Percentiles rank a stretch among this genome's conserved stretches.
Evolutionary conservation across 106 monocot species (phyloP).

Genomic region (Platanthera zijinensis): DNA sequence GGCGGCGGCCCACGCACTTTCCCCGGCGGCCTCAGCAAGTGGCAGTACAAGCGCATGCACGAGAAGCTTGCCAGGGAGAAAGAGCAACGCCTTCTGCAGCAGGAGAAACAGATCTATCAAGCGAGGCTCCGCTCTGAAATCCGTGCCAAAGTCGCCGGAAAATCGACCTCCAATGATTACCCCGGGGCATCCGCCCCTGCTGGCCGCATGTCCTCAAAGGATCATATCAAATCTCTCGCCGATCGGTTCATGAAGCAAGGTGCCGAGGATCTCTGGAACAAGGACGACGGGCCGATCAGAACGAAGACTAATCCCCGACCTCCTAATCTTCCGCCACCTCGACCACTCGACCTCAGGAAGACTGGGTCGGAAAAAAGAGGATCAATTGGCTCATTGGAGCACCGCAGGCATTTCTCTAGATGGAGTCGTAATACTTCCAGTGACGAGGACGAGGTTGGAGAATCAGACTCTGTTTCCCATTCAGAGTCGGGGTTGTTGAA

Average conservation of each 20-base stretch:
- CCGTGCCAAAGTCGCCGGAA: constrained; percentile 26
- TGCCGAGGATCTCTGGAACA: constrained; percentile 97
- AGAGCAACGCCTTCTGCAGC: constrained; percentile 56
- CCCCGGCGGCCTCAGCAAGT: constrained; percentile 84
- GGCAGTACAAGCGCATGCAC: constrained; percentile 99
- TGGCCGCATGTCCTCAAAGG: constrained; percentile 40
- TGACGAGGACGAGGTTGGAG: constrained; percentile 31
- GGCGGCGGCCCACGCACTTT: constrained; percentile 93
- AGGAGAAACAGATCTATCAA: constrained; percentile 84
- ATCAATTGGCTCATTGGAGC: constrained; percentile 15
- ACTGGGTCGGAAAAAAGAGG: constrained; percentile 21
- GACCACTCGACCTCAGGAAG: constrained; percentile 37
- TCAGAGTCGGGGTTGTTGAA: background rate
- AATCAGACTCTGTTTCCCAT: constrained; percentile 9
- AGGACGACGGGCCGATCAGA: constrained; percentile 65
- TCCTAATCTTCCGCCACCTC: background rate
- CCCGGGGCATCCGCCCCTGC: background rate
- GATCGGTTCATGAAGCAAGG: constrained; percentile 76
- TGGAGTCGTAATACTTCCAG: constrained; percentile 42
- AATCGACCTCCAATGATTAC: background rate
- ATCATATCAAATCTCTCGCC: constrained; percentile 74
- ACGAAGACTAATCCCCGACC: background rate
- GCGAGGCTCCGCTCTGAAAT: constrained; percentile 77
- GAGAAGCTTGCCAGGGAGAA: constrained; percentile 89
- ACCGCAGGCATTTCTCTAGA: constrained; percentile 38